Conservation (phyloP, 805 yeast species). For the Alloascoidea hylecoeti region DNA sequence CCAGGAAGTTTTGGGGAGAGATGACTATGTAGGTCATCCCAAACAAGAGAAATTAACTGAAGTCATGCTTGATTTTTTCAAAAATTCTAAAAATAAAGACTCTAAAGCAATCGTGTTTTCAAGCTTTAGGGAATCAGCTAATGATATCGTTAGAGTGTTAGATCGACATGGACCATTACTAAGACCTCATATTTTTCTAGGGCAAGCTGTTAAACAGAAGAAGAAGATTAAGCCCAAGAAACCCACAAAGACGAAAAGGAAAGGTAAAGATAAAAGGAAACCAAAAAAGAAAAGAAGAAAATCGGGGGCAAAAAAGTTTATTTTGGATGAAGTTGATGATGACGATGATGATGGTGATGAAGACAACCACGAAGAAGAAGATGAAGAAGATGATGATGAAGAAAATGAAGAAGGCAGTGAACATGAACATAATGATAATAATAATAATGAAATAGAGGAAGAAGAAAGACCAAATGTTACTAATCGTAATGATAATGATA, state of each 20-base stretch:
- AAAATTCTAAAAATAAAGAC: constrained; percentile 18
- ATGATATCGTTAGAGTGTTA: constrained; percentile 59
- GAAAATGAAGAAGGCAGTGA: constrained; percentile 18
- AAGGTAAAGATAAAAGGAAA: constrained; percentile 29
- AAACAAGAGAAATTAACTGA: constrained; percentile 48
- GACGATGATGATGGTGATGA: constrained; percentile 18
- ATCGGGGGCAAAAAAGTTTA: constrained; percentile 2
- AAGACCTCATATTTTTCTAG: constrained; percentile 80
- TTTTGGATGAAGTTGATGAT: constrained; percentile 7
- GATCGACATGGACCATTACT: constrained; percentile 21
- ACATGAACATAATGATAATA: constrained; percentile 2
- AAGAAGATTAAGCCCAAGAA: constrained; percentile 3
- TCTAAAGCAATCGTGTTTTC: constrained; percentile 81
- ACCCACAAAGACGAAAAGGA: constrained; percentile 11
- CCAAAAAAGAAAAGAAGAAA: constrained; percentile 26
- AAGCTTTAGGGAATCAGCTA: constrained; percentile 79
- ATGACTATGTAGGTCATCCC: constrained; percentile 45
- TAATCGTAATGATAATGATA: neutral
- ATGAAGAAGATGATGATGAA: constrained; percentile 15
- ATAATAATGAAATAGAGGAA: neutral
- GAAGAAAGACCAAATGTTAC: neutral
- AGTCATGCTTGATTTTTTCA: constrained; percentile 44
- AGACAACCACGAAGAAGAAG: constrained; percentile 17
- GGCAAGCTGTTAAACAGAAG: constrained; percentile 48
- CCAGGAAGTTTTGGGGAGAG: constrained; percentile 24